Conservation (phyloP, 202 grass and related monocot species). For the Eragrostis tef region DNA sequence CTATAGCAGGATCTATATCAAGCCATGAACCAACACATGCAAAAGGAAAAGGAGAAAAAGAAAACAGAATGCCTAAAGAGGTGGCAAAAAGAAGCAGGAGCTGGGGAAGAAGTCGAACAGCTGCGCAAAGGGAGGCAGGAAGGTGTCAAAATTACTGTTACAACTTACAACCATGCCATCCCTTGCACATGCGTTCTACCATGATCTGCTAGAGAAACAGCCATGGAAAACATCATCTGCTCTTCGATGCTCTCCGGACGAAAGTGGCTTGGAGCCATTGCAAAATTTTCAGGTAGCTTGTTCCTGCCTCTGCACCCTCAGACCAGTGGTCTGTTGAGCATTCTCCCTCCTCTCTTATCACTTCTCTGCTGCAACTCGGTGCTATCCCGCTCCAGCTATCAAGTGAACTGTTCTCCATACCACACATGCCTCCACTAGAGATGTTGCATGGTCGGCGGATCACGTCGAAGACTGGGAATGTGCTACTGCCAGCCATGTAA, state of each 20-base stretch:
- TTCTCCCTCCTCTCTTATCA: conserved; percentile 70
- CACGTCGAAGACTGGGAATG: conserved; percentile 66
- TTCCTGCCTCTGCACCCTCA: conserved; percentile 72
- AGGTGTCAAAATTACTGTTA: conserved; percentile 56
- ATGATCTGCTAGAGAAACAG: conserved; percentile 74
- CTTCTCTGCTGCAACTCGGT: conserved; percentile 62
- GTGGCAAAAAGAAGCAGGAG: conserved; percentile 42
- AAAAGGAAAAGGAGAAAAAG: conserved; percentile 41
- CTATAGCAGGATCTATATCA: conserved; percentile 62
- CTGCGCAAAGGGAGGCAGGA: conserved; percentile 40
- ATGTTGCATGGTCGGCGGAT: conserved; percentile 54
- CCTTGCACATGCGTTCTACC: conserved; percentile 66
- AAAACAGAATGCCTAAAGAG: conserved; percentile 36
- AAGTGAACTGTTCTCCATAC: conserved; percentile 56
- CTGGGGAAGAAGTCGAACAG: conserved; percentile 26
- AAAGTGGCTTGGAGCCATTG: conserved; percentile 62
- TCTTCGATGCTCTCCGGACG: conserved; percentile 73
- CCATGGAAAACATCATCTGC: conserved; percentile 93
- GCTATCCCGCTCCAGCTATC: conserved; percentile 62
- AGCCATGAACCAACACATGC: conserved; percentile 56
- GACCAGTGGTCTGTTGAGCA: conserved; percentile 87
- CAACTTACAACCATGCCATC: conserved; percentile 74
- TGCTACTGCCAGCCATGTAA: conserved; percentile 56
- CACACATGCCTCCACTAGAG: conserved; percentile 47
- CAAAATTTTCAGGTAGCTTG: conserved; percentile 67